Evolutionary conservation across 768 basidiomycete species (phyloP), one percentile per base, ranked within the genome.

Genomic region (Mycena capillaripes): DNA sequence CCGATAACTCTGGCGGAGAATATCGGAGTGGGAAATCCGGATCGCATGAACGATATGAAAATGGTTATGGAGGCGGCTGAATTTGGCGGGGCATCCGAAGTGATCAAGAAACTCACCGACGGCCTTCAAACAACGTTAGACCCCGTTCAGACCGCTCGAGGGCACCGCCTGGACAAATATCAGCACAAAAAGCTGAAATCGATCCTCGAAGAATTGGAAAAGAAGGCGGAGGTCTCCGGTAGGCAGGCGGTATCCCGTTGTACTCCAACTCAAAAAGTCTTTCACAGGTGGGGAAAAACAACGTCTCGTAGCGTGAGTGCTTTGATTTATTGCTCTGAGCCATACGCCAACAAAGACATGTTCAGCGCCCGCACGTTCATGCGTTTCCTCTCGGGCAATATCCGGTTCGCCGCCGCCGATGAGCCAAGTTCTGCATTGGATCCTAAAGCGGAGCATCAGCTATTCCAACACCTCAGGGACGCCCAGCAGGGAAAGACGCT

Each of bases 1-100:
- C 82, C 83, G 1, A 70, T 86, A 8, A 78, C 82, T 0, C 56
- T 86, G 5, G 68, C 73, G 29, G 86, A 86, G 46, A 86, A 85
- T 48, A 80, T 86, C 14, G 80, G 76, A 23, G 69, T 86, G 19
- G 85, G 84, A 32, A n/a, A 59, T 36, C 40, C 65, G 0, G 29
- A 56, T 19, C n/a, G 44, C 34, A 27, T 64, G 5, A 11, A 48
- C 48, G 66, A 74, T 29, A 12, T 48, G 57, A 63, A 40, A 4
- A n/a, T 46, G 46, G 57, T 74, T 4, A 29, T 38, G 30, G 14
- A 48, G n/a, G 69, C 67, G 32, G 52, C 67, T 11, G 58, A 48
- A 36, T 30, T 27, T 6, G 72, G 72, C 1, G 64, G 72, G 23
- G 68, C 72, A 21, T 50, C 46, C 2, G 40, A 53, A 17, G 48